These are phyloP conservation scores for Lactarius tabidus DNA, from an alignment of 768 basidiomycete species.

Conservation along the genomic window DNA sequence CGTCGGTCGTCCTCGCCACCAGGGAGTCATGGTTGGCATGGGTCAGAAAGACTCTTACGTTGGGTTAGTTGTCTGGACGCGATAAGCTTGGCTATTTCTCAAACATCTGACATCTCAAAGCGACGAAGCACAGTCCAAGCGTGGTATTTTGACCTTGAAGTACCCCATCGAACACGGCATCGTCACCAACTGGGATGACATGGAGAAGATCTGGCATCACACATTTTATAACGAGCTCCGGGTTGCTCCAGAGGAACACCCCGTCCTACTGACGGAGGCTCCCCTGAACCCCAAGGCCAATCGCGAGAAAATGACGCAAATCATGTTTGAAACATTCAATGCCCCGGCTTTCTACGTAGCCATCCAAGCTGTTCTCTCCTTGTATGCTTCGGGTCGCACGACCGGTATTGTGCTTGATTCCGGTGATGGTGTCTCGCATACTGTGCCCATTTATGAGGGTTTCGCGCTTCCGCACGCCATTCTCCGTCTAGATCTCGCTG, in stretches of 20 bases:
- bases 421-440: slow-evolving; percentile 94
- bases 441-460: slow-evolving; percentile 94
- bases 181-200: slow-evolving; percentile 98
- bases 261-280: slow-evolving; percentile 65
- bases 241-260: slow-evolving; percentile 73
- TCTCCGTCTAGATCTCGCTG: slow-evolving; percentile 85
- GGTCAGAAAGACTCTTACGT: slow-evolving; percentile 96
- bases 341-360: slow-evolving; percentile 70
- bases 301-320: slow-evolving; percentile 71
- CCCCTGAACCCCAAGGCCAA: slow-evolving; percentile 72
- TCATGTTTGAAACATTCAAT: slow-evolving; percentile 79
- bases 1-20: slow-evolving; percentile 91
- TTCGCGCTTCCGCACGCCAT: slow-evolving; percentile 92
- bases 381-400: slow-evolving; percentile 92
- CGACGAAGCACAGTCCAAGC: slow-evolving; percentile 90
- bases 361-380: slow-evolving; percentile 67
- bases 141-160: slow-evolving; percentile 89
- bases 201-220: slow-evolving; percentile 99
- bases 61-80: slow-evolving; percentile 48
- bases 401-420: slow-evolving; percentile 95
- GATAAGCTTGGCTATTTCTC: background rate
- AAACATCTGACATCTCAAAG: slow-evolving; percentile 35
- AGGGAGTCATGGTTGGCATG: slow-evolving; percentile 97
- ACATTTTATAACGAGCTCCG: slow-evolving; percentile 86
- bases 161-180: slow-evolving; percentile 94